These are phyloP conservation scores for Mycena filopes DNA, from an alignment of 768 basidiomycete species.

Conservation along the genomic window DNA sequence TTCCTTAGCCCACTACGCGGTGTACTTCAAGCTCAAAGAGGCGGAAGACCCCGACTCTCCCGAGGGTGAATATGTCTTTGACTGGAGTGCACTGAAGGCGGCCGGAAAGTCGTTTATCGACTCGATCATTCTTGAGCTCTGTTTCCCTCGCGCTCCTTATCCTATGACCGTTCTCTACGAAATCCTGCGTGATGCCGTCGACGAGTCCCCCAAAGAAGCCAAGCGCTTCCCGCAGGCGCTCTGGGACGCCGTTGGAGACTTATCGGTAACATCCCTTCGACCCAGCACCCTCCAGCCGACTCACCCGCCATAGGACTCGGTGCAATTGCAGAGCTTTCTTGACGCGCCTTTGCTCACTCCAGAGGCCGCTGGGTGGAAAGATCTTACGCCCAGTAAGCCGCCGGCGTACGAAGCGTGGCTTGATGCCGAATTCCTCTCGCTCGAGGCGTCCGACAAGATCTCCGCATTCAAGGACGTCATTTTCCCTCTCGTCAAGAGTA, in stretches of 20 bases:
- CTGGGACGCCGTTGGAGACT: constrained; percentile 86
- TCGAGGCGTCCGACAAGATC: constrained; percentile 61
- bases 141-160: constrained; percentile 76
- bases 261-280: constrained; percentile 62
- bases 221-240: constrained; percentile 82
- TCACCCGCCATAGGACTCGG: constrained; percentile 57
- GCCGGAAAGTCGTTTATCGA: constrained; percentile 84
- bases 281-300: background rate
- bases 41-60: constrained; percentile 53
- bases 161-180: constrained; percentile 73
- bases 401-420: constrained; percentile 73
- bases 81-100: constrained; percentile 68
- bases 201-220: constrained; percentile 78
- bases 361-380: constrained; percentile 64
- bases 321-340: constrained; percentile 74
- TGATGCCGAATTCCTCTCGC: constrained; percentile 74
- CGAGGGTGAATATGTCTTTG: constrained; percentile 64
- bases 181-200: constrained; percentile 75
- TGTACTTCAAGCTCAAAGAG: constrained; percentile 67
- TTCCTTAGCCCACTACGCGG: constrained; percentile 72
- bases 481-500: constrained; percentile 68
- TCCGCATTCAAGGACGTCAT: constrained; percentile 66
- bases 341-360: constrained; percentile 69
- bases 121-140: constrained; percentile 85
- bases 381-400: constrained; percentile 61